Evolutionary conservation across 176 grass and related monocot species (phyloP).

Genomic region (Guadua angustifolia): DNA sequence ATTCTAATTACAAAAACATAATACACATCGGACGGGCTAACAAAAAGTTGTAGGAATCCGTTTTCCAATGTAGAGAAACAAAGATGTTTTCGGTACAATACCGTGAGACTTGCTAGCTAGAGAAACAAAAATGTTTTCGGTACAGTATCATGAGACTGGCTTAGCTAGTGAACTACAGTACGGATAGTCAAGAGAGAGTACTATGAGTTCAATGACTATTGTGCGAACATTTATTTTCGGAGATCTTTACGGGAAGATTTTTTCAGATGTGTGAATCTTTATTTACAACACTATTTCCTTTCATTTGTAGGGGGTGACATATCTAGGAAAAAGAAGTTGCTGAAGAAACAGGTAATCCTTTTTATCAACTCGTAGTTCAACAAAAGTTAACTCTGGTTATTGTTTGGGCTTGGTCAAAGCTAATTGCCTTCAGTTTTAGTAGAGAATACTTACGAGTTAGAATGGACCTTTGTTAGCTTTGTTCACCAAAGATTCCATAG

Average conservation of each 20-base stretch:
- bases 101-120: background rate
- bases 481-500: slow-evolving; percentile 6
- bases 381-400: background rate
- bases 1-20: background rate
- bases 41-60: background rate
- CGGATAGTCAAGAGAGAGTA: too few species aligned
- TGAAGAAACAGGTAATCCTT: slow-evolving; percentile 86
- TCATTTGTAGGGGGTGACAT: slow-evolving; percentile 85
- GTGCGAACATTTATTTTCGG: too few species aligned
- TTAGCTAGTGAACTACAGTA: too few species aligned
- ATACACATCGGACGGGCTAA: background rate
- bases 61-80: background rate
- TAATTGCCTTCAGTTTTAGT: slow-evolving; percentile 2
- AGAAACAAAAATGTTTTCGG: too few species aligned
- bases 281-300: slow-evolving; percentile 30
- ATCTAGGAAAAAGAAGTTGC: slow-evolving; percentile 96
- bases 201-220: too few species aligned
- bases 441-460: background rate
- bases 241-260: too few species aligned
- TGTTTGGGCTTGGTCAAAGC: background rate
- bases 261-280: slow-evolving; percentile 21
- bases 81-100: background rate
- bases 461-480: background rate
- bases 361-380: background rate
- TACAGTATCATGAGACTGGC: too few species aligned